Base-by-base conservation (phyloP, 2,329 filamentous ascomycete species). In the Aciculosporium take region DNA sequence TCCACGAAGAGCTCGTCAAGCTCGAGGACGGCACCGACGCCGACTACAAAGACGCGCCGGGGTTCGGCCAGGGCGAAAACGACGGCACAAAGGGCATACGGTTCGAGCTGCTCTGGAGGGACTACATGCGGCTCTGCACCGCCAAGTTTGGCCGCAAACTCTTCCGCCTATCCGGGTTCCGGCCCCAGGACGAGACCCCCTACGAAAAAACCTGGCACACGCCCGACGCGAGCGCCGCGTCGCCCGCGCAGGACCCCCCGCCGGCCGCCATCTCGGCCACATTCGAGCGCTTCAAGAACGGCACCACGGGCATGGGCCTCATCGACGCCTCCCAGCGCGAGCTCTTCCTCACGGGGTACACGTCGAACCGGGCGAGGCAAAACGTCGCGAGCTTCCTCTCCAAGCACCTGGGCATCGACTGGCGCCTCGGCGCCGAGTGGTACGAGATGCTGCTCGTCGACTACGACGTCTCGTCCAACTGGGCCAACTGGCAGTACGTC, bases 401-500 rank as follows among this genome's bases (percentile, higher is more conserved):
- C 0, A 85, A 84, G 49, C 81, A 85, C 46, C 64, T 88, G 3
- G 69, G 70, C 1, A 76, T 89, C 18, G 84, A 89, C 57, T 91
- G 84, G 84, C 73, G 82, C 0, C 69, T 84, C 12, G 84, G 84
- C 0, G 84, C 83, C 0, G 84, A 88, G 55, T 89, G 81, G 81
- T 89, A 88, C 53, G 84, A 89, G 55, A 74, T 71, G 54, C 64
- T 82, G 53, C 67, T 88, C 3, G 66, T 80, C 24, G 84, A 91
- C 55, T 86, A 88, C 54, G 84, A 89, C 49, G 70, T 82, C 0
- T 76, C 72, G 12, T 81, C 71, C 45, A 88, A 88, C 49, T 89
- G 82, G 82, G 77, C 77, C 8, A 87, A 86, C 51, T 88, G 83
- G 84, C 82, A 87, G 56, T 89, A 89, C 46, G 74, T 84, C 0